A percentile compares a stretch with the other conserved stretches of the same genome.
These are phyloP conservation scores for Leccinum solheimii DNA, from an alignment of 1,284 basidiomycete genomes.

Conservation along the genomic window DNA sequence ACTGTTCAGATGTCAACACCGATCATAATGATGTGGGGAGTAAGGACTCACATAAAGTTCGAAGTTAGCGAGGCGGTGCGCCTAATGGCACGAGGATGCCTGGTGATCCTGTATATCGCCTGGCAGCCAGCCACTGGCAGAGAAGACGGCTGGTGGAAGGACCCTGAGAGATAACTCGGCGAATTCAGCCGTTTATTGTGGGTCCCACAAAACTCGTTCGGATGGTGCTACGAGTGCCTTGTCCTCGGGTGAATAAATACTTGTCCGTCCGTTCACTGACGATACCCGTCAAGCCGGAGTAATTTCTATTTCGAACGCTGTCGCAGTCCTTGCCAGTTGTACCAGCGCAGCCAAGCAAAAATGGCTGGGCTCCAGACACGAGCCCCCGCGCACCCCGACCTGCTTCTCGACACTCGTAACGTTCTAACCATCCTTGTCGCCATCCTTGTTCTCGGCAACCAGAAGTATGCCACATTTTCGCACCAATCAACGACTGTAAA, in stretches of 20 bases:
- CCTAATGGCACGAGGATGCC: neutral
- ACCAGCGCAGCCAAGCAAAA: slow-evolving; percentile 23
- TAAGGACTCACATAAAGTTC: slow-evolving; percentile 11
- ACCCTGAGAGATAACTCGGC: slow-evolving; percentile 7
- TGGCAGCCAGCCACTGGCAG: neutral
- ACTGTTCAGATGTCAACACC: slow-evolving; percentile 2
- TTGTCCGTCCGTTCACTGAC: slow-evolving; percentile 4
- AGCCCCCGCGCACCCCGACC: slow-evolving; percentile 22
- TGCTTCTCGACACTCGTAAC: neutral
- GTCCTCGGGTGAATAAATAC: slow-evolving; percentile 19
- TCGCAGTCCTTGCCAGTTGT: neutral
- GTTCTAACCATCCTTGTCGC: neutral
- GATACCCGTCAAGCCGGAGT: slow-evolving; percentile 24
- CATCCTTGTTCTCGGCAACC: neutral
- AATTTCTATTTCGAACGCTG: neutral
- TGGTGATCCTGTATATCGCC: slow-evolving; percentile 7
- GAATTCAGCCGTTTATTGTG: neutral
- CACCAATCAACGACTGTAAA: neutral
- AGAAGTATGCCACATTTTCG: neutral
- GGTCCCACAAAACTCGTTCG: neutral
- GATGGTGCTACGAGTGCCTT: neutral
- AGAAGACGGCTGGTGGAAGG: neutral
- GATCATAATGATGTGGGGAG: slow-evolving; percentile 5
- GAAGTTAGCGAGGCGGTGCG: neutral
- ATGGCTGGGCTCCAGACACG: slow-evolving; percentile 1